Conservation (phyloP, 2,329 filamentous ascomycete genomes). For the Sarocladiaceae sp. region DNA sequence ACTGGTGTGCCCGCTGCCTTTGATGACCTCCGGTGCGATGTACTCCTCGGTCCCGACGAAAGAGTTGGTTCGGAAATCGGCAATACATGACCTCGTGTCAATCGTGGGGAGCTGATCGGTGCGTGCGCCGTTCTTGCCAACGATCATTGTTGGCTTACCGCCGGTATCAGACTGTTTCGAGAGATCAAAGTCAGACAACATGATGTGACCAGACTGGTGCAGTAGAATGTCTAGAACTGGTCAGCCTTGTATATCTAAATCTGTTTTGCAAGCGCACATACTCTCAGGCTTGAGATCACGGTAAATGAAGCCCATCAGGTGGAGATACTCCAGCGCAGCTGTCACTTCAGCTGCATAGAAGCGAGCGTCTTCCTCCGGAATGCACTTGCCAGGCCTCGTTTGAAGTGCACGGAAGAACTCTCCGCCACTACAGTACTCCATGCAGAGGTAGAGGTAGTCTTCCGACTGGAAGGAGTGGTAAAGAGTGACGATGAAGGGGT, state of each 20-base stretch:
- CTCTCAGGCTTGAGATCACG: slow-evolving; percentile 96
- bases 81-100: slow-evolving; percentile 96
- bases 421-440: slow-evolving; percentile 98
- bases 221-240: slow-evolving; percentile 72
- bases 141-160: slow-evolving; percentile 96
- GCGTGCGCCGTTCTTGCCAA: slow-evolving; percentile 81
- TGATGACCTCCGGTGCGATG: slow-evolving; percentile 97
- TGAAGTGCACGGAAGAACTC: slow-evolving; percentile 97
- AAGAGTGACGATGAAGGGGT: slow-evolving; percentile 96
- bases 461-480: slow-evolving; percentile 99
- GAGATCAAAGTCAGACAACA: slow-evolving; percentile 97
- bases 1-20: slow-evolving; percentile 95
- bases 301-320: slow-evolving; percentile 99
- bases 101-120: slow-evolving; percentile 89
- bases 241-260: not conserved
- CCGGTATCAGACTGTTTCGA: slow-evolving; percentile 96
- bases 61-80: slow-evolving; percentile 95
- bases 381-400: slow-evolving; percentile 93
- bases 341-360: slow-evolving; percentile 98
- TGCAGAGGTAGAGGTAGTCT: slow-evolving; percentile 97
- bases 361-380: slow-evolving; percentile 90
- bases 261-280: slow-evolving; percentile 42
- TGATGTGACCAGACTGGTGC: slow-evolving; percentile 98
- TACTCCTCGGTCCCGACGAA: slow-evolving; percentile 99
- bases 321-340: slow-evolving; percentile 90